Evolutionary conservation across 495 filamentous ascomycete species (phyloP), one percentile per base, ranked within the genome.

Genomic region (Bathelium albidoporum): DNA sequence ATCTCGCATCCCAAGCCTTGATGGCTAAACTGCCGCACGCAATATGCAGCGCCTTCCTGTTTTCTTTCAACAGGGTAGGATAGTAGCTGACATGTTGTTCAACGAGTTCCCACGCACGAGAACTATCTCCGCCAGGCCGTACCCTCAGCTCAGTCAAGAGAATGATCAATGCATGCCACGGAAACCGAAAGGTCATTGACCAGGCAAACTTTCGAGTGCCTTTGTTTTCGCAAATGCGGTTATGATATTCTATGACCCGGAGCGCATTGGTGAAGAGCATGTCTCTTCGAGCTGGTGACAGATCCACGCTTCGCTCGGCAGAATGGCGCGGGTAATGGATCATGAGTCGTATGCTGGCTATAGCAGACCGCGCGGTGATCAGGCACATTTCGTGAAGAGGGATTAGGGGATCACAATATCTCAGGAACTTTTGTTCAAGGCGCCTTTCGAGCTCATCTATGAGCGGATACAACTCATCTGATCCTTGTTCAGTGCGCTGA

Each of bases 81-180:
- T 55, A 28, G 24, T 55, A 28, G 24, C 7, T 11, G 49, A 55
- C 24, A 24, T 28, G 16, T 29, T 55, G 49, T 29, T 55, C 49
- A 28, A 55, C 16, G 20, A 55, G 24, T 10, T 28, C 22, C 49
- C 49, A 55, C 16, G 24, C 49, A 28, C 49, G 49, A 29, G 3
- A 3, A 28, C 7, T 26, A 29, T 26, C 49, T 3, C 20, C 16
- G 9, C 2, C 24, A 29, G 49, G 2, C 7, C 49, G 49, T 16
- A 11, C 24, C 24, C 65, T 26, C 1, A 69, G 5, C 29, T 65
- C 59, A 32, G 62, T 67, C 31, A 69, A 60, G 5, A 69, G 43
- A 62, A 65, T 67, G 49, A 66, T 62, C n/a, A 67, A 29, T 29
- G 66, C 34, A 39, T 69, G 65, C 52, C 59, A 69, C 34, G 66